These are phyloP conservation scores for Stereocaulon alpinum DNA, from an alignment of 495 filamentous ascomycete genomes.

Conservation along the genomic window DNA sequence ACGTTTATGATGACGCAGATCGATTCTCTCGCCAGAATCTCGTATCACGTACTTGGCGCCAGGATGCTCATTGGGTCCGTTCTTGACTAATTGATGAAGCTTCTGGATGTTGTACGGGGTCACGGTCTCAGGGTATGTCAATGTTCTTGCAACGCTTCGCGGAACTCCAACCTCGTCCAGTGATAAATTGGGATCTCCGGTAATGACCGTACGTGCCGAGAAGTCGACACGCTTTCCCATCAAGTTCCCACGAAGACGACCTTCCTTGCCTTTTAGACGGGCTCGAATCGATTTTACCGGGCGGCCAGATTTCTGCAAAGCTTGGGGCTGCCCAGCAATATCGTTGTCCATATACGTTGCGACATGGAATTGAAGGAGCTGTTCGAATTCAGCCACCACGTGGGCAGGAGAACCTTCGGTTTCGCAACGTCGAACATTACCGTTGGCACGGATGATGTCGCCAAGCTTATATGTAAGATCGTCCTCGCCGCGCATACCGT, in stretches of 20 bases:
- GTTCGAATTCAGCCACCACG: constrained; percentile 79
- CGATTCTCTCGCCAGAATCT: constrained; percentile 81
- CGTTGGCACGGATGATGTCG: constrained; percentile 96
- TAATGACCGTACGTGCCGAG: constrained; percentile 98
- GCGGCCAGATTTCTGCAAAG: constrained; percentile 89
- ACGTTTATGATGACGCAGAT: constrained; percentile 82
- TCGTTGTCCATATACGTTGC: constrained; percentile 99
- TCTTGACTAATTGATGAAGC: constrained; percentile 75
- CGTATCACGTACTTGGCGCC: constrained; percentile 93
- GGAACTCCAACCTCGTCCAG: constrained; percentile 96
- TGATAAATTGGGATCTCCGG: constrained; percentile 91
- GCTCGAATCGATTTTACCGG: constrained; percentile 94
- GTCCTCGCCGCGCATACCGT: constrained; percentile 87
- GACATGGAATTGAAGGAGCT: constrained; percentile 92
- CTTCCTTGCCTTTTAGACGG: constrained; percentile 96
- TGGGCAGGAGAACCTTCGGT: constrained; percentile 83
- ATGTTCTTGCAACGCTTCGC: constrained; percentile 70
- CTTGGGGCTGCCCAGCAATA: constrained; percentile 90
- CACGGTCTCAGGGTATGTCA: constrained; percentile 95
- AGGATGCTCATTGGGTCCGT: constrained; percentile 88
- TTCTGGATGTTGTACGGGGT: constrained; percentile 96
- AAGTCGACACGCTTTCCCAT: constrained; percentile 99
- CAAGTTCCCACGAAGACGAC: constrained; percentile 90
- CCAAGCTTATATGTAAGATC: constrained; percentile 98
- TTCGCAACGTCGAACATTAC: constrained; percentile 79